Base-by-base conservation (phyloP, 2,329 filamentous ascomycete species). In the Rutstroemia sp. region DNA sequence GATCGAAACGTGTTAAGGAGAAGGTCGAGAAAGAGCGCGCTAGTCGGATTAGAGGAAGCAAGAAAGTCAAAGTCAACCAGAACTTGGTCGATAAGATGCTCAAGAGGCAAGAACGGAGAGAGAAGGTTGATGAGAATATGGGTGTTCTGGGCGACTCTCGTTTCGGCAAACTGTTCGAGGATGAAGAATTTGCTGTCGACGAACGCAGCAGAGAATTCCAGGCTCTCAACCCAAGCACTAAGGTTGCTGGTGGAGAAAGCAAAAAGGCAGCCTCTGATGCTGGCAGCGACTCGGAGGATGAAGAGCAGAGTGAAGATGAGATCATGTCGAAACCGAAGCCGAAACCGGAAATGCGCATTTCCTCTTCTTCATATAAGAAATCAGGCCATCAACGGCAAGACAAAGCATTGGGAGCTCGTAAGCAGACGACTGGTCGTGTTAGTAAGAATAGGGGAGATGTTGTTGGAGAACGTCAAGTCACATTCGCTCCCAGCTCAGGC, bases 1-100 rank as follows among this genome's bases (percentile, higher is more conserved):
- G 91, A 57, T 85, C 86, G 59, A 96, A 95, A 78, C 86, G 88
- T 63, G 84, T 99, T 65, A 90, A 92, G 72, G 89, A 95, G 69
- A 96, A 92, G 79, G 90, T 99, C 61, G 90, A 96, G 68, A 96
- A 96, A 75, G 92, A 97, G 73, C 84, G 94, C n/a, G 89, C 94
- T 68, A 95, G 86, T 70, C 83, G 94, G 63, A 97, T 99, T 67
- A 83, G 94, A 65, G 92, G 92, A 62, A 90, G 86, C 73, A 96
- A 96, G 77, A 96, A 96, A 78, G 87, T 95, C 76, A 97, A 96
- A 78, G 91, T 99, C 75, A 99, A 99, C 71, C 84, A 91, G 68
- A 86, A 81, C 62, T 72, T 88, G 61, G 88, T 88, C 58, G 87
- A 92, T 68, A 90, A 88, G 70, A 81, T 82, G 63, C 83, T 82